These are phyloP conservation scores for Auxenochlorella pyrenoidosa DNA, from an alignment of 139 green algal species.

Conservation along the genomic window DNA sequence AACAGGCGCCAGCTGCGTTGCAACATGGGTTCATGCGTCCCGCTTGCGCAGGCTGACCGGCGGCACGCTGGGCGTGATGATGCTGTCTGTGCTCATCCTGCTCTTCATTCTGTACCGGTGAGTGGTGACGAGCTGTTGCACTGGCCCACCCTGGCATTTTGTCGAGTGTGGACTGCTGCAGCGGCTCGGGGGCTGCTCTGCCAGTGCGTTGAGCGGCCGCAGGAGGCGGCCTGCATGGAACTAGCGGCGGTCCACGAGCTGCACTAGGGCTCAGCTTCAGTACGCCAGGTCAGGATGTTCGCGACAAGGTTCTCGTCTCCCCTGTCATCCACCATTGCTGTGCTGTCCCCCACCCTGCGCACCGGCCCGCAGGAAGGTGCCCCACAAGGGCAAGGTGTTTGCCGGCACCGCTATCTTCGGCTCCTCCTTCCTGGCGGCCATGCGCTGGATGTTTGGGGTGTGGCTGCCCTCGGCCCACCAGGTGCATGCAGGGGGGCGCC, in stretches of 20 bases:
- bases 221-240: too few species aligned
- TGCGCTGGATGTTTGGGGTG: slow-evolving; percentile 52
- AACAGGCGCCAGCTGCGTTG: too few species aligned
- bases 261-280: too few species aligned
- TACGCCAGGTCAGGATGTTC: neutral
- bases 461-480: slow-evolving; percentile 50
- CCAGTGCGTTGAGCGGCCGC: too few species aligned
- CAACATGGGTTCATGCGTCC: too few species aligned
- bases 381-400: slow-evolving; percentile 53
- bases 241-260: too few species aligned
- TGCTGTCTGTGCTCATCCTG: slow-evolving; percentile 55
- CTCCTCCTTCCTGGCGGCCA: slow-evolving; percentile 37
- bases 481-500: neutral
- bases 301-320: neutral
- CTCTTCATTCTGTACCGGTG: slow-evolving; percentile 57
- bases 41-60: slow-evolving; percentile 49
- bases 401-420: slow-evolving; percentile 47
- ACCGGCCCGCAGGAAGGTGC: slow-evolving; percentile 42
- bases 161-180: too few species aligned
- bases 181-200: too few species aligned
- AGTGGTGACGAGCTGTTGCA: too few species aligned
- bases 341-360: neutral
- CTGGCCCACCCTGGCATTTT: too few species aligned
- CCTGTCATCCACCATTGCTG: neutral
- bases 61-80: slow-evolving; percentile 54